These are phyloP conservation scores for Vaccinium darrowii DNA, from an alignment of 148 eudicot genomes.

Conservation along the genomic window DNA sequence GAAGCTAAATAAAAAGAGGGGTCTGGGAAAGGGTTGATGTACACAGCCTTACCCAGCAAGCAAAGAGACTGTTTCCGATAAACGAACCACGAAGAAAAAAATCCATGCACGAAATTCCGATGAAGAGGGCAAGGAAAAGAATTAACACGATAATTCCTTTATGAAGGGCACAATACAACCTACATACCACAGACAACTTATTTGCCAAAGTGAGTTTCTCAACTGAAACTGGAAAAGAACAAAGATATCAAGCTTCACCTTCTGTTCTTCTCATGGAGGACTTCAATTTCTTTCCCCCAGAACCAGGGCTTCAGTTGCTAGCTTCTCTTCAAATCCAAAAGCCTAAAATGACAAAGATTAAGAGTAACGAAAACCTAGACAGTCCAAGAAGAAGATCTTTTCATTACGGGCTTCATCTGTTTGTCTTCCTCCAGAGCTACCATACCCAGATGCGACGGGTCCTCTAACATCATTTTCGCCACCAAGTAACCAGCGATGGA, in stretches of 20 bases:
- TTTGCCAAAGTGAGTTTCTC: neutral
- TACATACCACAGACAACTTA: neutral
- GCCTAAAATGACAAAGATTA: neutral
- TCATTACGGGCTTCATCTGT: constrained; percentile 55
- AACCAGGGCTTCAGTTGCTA: neutral
- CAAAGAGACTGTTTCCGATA: too few species aligned
- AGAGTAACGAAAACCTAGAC: constrained; percentile 20
- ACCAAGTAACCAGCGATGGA: constrained; percentile 80
- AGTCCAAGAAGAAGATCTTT: constrained; percentile 67
- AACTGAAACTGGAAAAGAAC: neutral
- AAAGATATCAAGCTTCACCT: neutral
- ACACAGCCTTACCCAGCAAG: too few species aligned
- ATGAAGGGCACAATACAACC: constrained; percentile 11
- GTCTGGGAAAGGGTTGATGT: too few species aligned
- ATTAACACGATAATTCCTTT: neutral
- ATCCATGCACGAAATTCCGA: neutral
- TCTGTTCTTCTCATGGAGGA: neutral
- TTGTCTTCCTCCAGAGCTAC: constrained; percentile 71
- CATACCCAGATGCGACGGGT: constrained; percentile 77
- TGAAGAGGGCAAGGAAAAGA: neutral
- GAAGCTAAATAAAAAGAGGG: neutral
- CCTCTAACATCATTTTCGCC: constrained; percentile 83
- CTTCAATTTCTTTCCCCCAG: neutral
- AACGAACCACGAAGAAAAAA: neutral
- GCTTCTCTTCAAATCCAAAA: neutral